Base-by-base conservation (phyloP, 805 yeast species). In the Sugiyamaella lignohabitans region DNA sequence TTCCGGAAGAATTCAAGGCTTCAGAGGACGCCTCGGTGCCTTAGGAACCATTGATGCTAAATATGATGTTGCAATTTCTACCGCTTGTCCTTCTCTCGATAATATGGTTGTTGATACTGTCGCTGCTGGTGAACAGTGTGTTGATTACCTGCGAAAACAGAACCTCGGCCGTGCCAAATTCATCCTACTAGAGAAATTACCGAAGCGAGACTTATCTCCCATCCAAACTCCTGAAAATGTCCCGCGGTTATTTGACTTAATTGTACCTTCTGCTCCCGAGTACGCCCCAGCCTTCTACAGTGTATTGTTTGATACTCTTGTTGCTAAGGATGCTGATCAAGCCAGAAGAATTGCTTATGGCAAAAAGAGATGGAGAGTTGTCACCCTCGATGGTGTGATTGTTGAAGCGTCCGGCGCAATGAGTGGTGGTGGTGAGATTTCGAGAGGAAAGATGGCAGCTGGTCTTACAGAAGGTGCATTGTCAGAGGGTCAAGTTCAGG, bases 331-430 rank as follows among this genome's bases (percentile, higher is more conserved):
- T 59, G 70, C 88, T 52, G 74, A 73, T 27, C 87, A 84, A 58
- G 99, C 98, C 1, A 84, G 87, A 53, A 68, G 74, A 36, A 93
- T 91, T 24, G 98, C 98, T 0, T 91, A 83, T 67, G 93, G 95
- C 1, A 70, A 72, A 16, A 79, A 72, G 55, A 71, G 98, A 57
- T 85, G 78, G 74, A 76, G 95, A 56, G 98, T 91, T 20, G 98
- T 94, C 0, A 88, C 98, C 0, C 63, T 88, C 5, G 95, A 86
- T 62, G 99, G 99, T 20, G 84, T 87, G 56, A 69, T 93, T 19
- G 91, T 93, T 47, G 97, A 89, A 58, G 79, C 82, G 14, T 84
- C 95, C 1, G 99, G 99, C 64, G 86, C 97, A 1, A 81, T 94
- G 82, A 80, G 95, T 40, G 99, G 99, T 57, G 99, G 99, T 66